Conservation (phyloP, 1,284 basidiomycete species). For the Leccinum variabile region DNA sequence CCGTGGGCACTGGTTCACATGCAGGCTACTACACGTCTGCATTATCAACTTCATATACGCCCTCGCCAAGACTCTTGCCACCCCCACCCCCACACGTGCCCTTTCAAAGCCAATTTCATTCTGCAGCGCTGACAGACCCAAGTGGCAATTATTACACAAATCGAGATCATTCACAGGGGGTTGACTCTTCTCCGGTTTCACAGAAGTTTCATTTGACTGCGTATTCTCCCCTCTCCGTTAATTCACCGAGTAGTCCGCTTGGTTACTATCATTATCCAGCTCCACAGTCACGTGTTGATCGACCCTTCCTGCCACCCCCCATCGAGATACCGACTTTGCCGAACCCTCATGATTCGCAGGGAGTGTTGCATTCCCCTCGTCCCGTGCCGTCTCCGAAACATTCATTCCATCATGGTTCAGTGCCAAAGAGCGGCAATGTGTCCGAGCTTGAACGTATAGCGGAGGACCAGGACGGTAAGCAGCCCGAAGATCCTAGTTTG, state of each 20-base stretch:
- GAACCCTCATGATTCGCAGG: conserved; percentile 33
- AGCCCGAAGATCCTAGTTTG: conserved; percentile 40
- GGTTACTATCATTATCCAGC: conserved; percentile 29
- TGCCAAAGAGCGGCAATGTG: conserved; percentile 56
- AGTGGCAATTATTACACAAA: conserved; percentile 12
- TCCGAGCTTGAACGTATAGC: conserved; percentile 68
- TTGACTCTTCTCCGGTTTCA: conserved; percentile 56
- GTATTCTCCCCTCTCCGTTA: conserved; percentile 48
- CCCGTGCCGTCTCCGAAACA: conserved; percentile 33
- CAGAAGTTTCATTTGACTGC: conserved; percentile 58
- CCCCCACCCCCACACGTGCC: conserved; percentile 15
- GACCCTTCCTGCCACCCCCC: conserved; percentile 16
- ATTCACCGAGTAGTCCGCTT: conserved; percentile 51
- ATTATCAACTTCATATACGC: conserved; percentile 15
- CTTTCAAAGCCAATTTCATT: conserved; percentile 8
- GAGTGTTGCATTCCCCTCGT: conserved; percentile 32
- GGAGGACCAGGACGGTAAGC: conserved; percentile 46
- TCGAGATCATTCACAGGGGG: conserved; percentile 54
- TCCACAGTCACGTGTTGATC: conserved; percentile 22
- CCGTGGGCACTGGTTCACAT: conserved; percentile 18
- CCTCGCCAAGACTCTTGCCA: conserved; percentile 22
- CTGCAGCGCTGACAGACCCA: conserved; percentile 10
- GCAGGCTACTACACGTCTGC: conserved; percentile 15
- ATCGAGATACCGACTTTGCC: conserved; percentile 26
- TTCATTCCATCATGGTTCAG: conserved; percentile 36